Base-by-base conservation (phyloP, 768 basidiomycete genomes). In the Infundibulicybe gibba region DNA sequence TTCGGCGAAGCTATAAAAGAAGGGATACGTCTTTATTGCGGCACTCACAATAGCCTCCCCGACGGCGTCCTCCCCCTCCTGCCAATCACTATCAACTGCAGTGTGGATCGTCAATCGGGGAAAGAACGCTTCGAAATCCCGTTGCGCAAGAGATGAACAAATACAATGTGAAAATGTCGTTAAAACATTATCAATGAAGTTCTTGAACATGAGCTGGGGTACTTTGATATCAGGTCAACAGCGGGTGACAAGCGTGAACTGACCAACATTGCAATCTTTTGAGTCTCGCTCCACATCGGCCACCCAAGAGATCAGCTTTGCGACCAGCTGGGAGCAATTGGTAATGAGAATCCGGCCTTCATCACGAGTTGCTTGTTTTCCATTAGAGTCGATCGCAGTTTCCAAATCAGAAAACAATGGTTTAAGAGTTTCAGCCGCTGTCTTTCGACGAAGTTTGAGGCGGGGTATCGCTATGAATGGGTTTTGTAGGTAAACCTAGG, bases 21-120 rank as follows among this genome's bases (percentile, higher is more conserved):
- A 47, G 30, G 17, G 32, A 37, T 46, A 25, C 17, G 16, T 25
- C 4, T 8, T 8, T 25, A 25, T 8, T 25, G 25, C 3, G 3
- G 8, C 11, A 64, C 75, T 48, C 51, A 81, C 81, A 49, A 75
- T 55, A 8, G 69, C 63, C 21, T 62, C 49, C 6, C 39, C 46
- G 32, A 80, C 62, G 1, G 60, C 64, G 20, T 56, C 50, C 39
- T 72, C 66, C 10, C 74, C 80, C 1, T 56, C 62, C 54, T 74
- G 58, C 71, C 72, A 77, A 1, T 55, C 65, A 11, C 60, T 45
- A 37, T 54, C 45, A 12, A 62, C 48, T 13, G 60, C 51, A 3
- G 71, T 66, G 37, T 60, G 57, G 17, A 70, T 45, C 1, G 70
- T 68, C 21, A 76, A 61, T 13, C 75, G 69, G 6, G 83, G 76